A percentile compares a stretch with the other conserved stretches of the same genome.
phyloP scores from a whole-genome alignment of 768 basidiomycete genomes.

The Collybiopsis luxurians region DNA sequence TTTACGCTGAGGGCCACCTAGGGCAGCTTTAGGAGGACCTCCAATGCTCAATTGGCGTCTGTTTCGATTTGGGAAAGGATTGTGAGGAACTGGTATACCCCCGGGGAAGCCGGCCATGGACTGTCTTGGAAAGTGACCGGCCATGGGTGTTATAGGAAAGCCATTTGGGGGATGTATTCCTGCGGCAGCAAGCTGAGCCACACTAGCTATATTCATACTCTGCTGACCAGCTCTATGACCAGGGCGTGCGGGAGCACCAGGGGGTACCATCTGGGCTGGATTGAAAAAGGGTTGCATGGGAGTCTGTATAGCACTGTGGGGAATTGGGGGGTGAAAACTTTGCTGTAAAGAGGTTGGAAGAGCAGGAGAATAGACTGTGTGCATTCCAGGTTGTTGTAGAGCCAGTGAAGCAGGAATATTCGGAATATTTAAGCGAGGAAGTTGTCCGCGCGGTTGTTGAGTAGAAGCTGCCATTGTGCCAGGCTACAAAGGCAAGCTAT shows the following conservation, averaged over 20 bases:
- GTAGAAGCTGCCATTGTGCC: slow-evolving; percentile 6
- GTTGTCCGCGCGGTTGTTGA: slow-evolving; percentile 30
- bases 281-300: slow-evolving; percentile 71
- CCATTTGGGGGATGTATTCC: slow-evolving; percentile 54
- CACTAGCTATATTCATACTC: slow-evolving; percentile 44
- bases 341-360: slow-evolving; percentile 59
- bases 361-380: slow-evolving; percentile 61
- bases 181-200: slow-evolving; percentile 60
- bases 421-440: slow-evolving; percentile 57
- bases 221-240: slow-evolving; percentile 45
- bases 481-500: not conserved
- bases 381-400: slow-evolving; percentile 52
- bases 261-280: slow-evolving; percentile 38
- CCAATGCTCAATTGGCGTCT: slow-evolving; percentile 75
- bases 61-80: slow-evolving; percentile 58
- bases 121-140: slow-evolving; percentile 52
- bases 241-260: slow-evolving; percentile 50
- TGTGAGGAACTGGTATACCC: slow-evolving; percentile 16
- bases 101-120: slow-evolving; percentile 37
- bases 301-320: slow-evolving; percentile 53
- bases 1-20: slow-evolving; percentile 80
- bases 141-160: slow-evolving; percentile 60
- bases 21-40: slow-evolving; percentile 83
- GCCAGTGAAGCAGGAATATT: slow-evolving; percentile 34
- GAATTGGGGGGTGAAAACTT: slow-evolving; percentile 55